Percentiles rank a stretch among this genome's conserved stretches.
These are phyloP conservation scores for Myrica gale DNA, from an alignment of 306 rosid species.

Conservation along the genomic window DNA sequence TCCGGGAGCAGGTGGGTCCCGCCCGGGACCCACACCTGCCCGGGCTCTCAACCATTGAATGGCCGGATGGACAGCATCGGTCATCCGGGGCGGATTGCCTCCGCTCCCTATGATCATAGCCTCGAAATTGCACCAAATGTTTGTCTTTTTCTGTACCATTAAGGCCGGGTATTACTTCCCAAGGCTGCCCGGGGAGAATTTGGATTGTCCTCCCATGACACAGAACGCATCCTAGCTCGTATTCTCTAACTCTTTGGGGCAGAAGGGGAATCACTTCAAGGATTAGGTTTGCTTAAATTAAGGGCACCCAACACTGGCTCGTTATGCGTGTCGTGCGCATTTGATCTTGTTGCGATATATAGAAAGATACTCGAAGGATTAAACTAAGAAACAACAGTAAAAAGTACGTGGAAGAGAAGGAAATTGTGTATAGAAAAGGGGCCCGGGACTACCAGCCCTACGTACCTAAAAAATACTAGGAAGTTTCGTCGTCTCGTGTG, in stretches of 20 bases:
- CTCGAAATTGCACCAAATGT: slow-evolving; percentile 40
- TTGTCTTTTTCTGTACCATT: slow-evolving; percentile 29
- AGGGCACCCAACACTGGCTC: slow-evolving; percentile 49
- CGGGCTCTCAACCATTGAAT: too few relatives aligned
- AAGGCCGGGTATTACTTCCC: slow-evolving; percentile 43
- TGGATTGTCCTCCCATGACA: slow-evolving; percentile 38
- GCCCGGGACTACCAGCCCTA: not conserved
- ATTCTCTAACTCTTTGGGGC: slow-evolving; percentile 16
- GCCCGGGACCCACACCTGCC: too few relatives aligned
- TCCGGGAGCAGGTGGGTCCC: too few relatives aligned
- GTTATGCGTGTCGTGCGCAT: slow-evolving; percentile 29
- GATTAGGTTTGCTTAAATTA: slow-evolving; percentile 43
- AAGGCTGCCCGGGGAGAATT: slow-evolving; percentile 36
- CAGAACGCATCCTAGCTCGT: not conserved
- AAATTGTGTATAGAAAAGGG: not conserved
- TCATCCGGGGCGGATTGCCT: too few relatives aligned
- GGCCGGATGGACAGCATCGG: too few relatives aligned
- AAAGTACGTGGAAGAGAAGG: slow-evolving; percentile 5
- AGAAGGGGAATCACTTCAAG: slow-evolving; percentile 51
- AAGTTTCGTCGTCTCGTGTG: slow-evolving; percentile 39
- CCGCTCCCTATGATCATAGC: slow-evolving; percentile 38
- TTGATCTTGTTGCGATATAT: slow-evolving; percentile 7
- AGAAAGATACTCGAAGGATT: slow-evolving; percentile 22
- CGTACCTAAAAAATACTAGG: slow-evolving; percentile 11
- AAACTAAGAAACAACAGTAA: not conserved